Percentiles rank a stretch among this genome's conserved stretches.
phyloP scores from a whole-genome alignment of 768 basidiomycete genomes.

The Leucogyrophana mollusca region DNA sequence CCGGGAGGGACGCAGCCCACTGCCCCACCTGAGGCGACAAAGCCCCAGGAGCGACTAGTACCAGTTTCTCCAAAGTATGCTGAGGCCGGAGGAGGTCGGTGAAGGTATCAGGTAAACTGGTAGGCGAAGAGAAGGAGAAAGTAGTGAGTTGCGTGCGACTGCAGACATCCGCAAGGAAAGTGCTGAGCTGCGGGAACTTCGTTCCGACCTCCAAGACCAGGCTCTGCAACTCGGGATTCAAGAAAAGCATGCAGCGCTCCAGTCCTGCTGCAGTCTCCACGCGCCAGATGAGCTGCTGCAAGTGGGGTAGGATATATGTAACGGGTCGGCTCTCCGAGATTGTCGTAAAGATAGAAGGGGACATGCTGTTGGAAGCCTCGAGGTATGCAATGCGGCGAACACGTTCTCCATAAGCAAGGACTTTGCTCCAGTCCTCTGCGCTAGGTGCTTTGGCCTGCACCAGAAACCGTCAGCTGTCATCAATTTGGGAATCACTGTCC shows the following conservation, averaged over 20 bases:
- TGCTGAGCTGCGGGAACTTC: slow-evolving; percentile 55
- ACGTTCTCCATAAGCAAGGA: slow-evolving; percentile 66
- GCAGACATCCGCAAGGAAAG: slow-evolving; percentile 65
- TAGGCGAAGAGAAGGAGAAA: slow-evolving; percentile 70
- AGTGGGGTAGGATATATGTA: slow-evolving; percentile 65
- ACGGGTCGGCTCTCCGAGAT: slow-evolving; percentile 64
- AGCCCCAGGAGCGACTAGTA: slow-evolving; percentile 73
- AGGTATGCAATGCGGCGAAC: slow-evolving; percentile 70
- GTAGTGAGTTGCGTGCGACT: slow-evolving; percentile 60
- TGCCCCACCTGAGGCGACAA: slow-evolving; percentile 67
- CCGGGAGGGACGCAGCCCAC: slow-evolving; percentile 66
- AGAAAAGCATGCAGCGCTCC: slow-evolving; percentile 62
- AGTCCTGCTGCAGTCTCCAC: slow-evolving; percentile 65
- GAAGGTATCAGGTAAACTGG: slow-evolving; percentile 68
- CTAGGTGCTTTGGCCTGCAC: slow-evolving; percentile 57
- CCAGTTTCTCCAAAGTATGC: slow-evolving; percentile 56
- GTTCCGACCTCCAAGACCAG: slow-evolving; percentile 62
- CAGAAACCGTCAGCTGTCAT: slow-evolving; percentile 8
- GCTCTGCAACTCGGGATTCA: slow-evolving; percentile 59
- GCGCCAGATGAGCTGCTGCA: slow-evolving; percentile 71
- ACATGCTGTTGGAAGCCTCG: slow-evolving; percentile 62
- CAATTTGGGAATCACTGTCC: background rate
- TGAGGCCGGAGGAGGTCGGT: slow-evolving; percentile 64
- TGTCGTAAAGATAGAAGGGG: slow-evolving; percentile 63
- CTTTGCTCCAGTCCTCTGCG: slow-evolving; percentile 65